Evolutionary conservation across 2,329 filamentous ascomycete species (phyloP).

Genomic region (Stachybotrys chlorohalonatus): DNA sequence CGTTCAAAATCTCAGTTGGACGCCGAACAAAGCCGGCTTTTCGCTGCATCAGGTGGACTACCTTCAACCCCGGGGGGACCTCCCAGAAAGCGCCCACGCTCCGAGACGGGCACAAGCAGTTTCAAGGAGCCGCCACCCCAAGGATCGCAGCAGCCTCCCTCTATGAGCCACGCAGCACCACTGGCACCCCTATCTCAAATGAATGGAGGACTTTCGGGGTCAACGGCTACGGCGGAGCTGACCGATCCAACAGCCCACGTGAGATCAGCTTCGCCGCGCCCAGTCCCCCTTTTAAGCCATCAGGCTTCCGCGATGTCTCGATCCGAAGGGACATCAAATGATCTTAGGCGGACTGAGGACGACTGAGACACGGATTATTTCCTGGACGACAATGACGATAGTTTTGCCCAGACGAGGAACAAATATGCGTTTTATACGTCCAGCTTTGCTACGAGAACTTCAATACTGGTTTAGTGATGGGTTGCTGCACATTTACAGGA

Average conservation of each 20-base stretch:
- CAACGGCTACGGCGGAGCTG: slow-evolving; percentile 24
- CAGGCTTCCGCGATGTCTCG: not conserved
- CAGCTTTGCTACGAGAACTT: too few species aligned
- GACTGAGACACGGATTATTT: slow-evolving; percentile 7
- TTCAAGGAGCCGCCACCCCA: not conserved
- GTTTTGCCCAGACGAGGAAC: slow-evolving; percentile 11
- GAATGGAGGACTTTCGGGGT: slow-evolving; percentile 21
- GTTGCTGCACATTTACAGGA: too few species aligned
- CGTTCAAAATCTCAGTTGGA: slow-evolving; percentile 38
- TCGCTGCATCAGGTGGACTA: slow-evolving; percentile 9
- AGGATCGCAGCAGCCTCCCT: slow-evolving; percentile 3
- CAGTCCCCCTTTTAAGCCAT: slow-evolving; percentile 1
- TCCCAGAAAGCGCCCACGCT: slow-evolving; percentile 11
- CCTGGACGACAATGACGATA: slow-evolving; percentile 14
- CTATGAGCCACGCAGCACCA: slow-evolving; percentile 7
- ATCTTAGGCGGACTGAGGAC: slow-evolving; percentile 18
- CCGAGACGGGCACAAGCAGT: not conserved
- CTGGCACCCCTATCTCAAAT: slow-evolving; percentile 21
- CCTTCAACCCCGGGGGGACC: slow-evolving; percentile 5
- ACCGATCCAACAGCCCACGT: slow-evolving; percentile 23
- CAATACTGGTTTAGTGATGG: too few species aligned
- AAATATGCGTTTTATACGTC: not conserved
- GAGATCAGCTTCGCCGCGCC: slow-evolving; percentile 11
- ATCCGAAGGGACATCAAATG: slow-evolving; percentile 3
- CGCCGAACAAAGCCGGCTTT: slow-evolving; percentile 29